A percentile compares a stretch with the other conserved stretches of the same genome.
Evolutionary conservation across 2,329 filamentous ascomycete species (phyloP).

Genomic region (Coniochaeta sp.): DNA sequence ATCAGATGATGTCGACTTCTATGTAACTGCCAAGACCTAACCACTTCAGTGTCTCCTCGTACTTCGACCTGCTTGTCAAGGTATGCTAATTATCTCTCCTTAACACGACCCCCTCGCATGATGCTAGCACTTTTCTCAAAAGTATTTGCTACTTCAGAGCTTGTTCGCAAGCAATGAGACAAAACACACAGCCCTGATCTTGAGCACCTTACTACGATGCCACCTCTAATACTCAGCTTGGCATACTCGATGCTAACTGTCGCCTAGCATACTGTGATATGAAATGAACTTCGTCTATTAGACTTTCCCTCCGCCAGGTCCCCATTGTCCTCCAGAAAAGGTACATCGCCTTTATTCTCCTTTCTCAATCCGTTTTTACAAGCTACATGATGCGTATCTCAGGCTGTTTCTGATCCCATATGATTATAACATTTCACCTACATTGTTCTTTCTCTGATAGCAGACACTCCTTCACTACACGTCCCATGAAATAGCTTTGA

Average conservation of each 20-base stretch:
- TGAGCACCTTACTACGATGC: slow-evolving; percentile 9
- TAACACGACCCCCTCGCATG: slow-evolving; percentile 51
- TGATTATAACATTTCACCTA: slow-evolving; percentile 17
- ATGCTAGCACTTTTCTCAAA: slow-evolving; percentile 68
- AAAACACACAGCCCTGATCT: slow-evolving; percentile 79
- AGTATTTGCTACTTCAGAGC: slow-evolving; percentile 99
- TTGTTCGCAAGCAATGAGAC: slow-evolving; percentile 85
- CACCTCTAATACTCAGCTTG: not conserved
- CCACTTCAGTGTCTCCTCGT: not conserved
- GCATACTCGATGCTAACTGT: not conserved
- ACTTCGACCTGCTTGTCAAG: slow-evolving; percentile 52
- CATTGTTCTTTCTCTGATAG: slow-evolving; percentile 16
- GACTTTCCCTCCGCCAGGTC: not conserved
- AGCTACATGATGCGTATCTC: slow-evolving; percentile 1
- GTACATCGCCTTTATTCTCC: not conserved
- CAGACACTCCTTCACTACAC: not conserved
- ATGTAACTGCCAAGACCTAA: not conserved
- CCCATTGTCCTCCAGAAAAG: not conserved
- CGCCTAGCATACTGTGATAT: not conserved
- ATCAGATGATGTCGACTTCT: not conserved
- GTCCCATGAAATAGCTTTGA: not conserved
- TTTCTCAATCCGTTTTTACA: not conserved
- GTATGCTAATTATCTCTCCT: slow-evolving; percentile 48
- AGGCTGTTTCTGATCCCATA: slow-evolving; percentile 12
- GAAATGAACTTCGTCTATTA: not conserved